phyloP scores from a whole-genome alignment of 164 flowering plant genomes.

The Nymphaea colorata region DNA sequence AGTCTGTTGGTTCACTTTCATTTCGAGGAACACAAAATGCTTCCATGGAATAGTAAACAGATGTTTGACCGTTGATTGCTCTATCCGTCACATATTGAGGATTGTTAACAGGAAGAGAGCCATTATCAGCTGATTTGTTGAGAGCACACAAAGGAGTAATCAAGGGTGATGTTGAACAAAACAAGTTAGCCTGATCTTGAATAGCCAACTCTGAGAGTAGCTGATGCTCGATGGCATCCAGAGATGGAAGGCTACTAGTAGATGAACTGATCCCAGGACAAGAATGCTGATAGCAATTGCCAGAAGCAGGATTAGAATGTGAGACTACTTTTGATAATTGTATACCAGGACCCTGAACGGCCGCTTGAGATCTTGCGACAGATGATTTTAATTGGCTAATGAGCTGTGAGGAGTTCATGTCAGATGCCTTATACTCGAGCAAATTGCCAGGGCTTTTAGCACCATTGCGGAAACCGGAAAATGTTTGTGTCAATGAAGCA shows the following conservation, averaged over 20 bases:
- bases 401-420: constrained; percentile 7
- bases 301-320: constrained; percentile 11
- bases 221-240: constrained; percentile 26
- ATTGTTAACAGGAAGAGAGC: background rate
- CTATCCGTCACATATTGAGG: background rate
- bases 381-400: constrained; percentile 8
- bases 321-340: constrained; percentile 9
- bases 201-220: constrained; percentile 18
- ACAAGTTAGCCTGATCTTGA: constrained; percentile 11
- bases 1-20: constrained; percentile 8
- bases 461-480: background rate
- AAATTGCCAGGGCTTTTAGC: constrained; percentile 1
- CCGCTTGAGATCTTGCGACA: constrained; percentile 13
- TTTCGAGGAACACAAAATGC: constrained; percentile 4
- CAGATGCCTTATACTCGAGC: constrained; percentile 2
- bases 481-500: constrained; percentile 1
- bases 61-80: background rate
- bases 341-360: constrained; percentile 12
- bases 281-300: constrained; percentile 4
- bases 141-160: constrained; percentile 1
- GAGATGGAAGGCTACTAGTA: constrained; percentile 23
- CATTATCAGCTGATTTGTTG: background rate
- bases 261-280: constrained; percentile 21
- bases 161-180: constrained; percentile 10
- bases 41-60: constrained; percentile 6